A percentile compares a stretch with the other conserved stretches of the same genome.
phyloP scores from a whole-genome alignment of 257 asterid species.

The Solanum chilense region DNA sequence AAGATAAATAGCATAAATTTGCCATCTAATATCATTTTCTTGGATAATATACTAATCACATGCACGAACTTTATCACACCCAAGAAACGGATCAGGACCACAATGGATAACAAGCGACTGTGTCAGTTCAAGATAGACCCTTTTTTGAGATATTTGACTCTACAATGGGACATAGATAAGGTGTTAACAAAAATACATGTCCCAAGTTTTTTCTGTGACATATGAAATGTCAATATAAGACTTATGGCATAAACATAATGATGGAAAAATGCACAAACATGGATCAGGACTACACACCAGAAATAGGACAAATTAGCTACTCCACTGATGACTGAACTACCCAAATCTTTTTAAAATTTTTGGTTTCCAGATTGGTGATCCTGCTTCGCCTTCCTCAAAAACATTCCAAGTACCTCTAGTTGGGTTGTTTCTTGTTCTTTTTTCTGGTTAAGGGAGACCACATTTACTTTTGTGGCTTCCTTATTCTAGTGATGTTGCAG shows the following conservation, averaged over 20 bases:
- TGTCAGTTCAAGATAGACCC: not conserved
- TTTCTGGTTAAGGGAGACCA: not conserved
- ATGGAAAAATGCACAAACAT: not conserved
- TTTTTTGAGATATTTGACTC: not conserved
- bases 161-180: not conserved
- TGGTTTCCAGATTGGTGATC: not conserved
- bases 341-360: not conserved
- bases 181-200: not conserved
- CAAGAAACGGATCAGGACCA: not conserved
- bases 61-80: not conserved
- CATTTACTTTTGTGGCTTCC: not conserved
- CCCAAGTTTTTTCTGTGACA: not conserved
- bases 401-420: not conserved
- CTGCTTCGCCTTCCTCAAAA: not conserved
- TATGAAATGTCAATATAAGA: not conserved
- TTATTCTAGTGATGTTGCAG: not conserved
- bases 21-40: not conserved
- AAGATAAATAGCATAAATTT: conserved; percentile 8
- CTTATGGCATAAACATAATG: not conserved
- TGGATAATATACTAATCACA: not conserved
- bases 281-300: not conserved
- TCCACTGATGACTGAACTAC: not conserved
- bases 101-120: not conserved
- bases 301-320: not conserved
- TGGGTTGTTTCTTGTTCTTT: not conserved